These are phyloP conservation scores for Yamadazyma sp. DNA, from an alignment of 805 yeast species.

Conservation along the genomic window DNA sequence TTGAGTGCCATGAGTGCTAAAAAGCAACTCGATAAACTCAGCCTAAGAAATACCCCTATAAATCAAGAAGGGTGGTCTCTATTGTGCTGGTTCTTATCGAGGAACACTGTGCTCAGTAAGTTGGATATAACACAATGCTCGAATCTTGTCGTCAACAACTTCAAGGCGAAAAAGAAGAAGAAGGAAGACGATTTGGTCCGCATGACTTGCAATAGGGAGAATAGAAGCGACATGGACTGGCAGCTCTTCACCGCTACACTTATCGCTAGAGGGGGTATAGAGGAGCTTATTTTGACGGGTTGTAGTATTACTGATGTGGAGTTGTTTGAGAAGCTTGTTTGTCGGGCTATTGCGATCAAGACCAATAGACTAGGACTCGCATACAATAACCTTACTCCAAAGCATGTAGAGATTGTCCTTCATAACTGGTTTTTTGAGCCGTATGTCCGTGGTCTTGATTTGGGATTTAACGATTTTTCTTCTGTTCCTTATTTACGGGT, in stretches of 20 bases:
- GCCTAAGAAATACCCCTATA: slow-evolving; percentile 76
- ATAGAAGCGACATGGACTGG: slow-evolving; percentile 85
- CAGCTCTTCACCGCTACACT: slow-evolving; percentile 67
- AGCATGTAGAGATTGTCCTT: slow-evolving; percentile 55
- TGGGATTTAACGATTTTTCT: slow-evolving; percentile 78
- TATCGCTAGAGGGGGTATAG: slow-evolving; percentile 68
- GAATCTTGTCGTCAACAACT: slow-evolving; percentile 43
- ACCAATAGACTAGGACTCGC: slow-evolving; percentile 77
- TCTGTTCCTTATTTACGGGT: slow-evolving; percentile 30
- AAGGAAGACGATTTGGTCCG: slow-evolving; percentile 30
- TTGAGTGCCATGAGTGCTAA: slow-evolving; percentile 69
- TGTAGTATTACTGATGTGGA: slow-evolving; percentile 59
- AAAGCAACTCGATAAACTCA: slow-evolving; percentile 64
- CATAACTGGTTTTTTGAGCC: slow-evolving; percentile 55
- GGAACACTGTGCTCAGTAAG: slow-evolving; percentile 56
- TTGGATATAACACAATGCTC: slow-evolving; percentile 75
- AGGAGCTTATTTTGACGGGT: slow-evolving; percentile 78
- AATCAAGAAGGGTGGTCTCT: slow-evolving; percentile 74
- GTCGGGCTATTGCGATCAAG: slow-evolving; percentile 51
- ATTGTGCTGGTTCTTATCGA: slow-evolving; percentile 70
- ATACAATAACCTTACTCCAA: slow-evolving; percentile 58
- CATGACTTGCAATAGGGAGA: slow-evolving; percentile 49
- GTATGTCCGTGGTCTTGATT: slow-evolving; percentile 67
- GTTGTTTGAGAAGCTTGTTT: slow-evolving; percentile 55
- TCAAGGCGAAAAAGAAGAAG: slow-evolving; percentile 35